These are phyloP conservation scores for Umbelopsis sp. DNA, from an alignment of 371 early-diverging fungal genomes.

Conservation along the genomic window DNA sequence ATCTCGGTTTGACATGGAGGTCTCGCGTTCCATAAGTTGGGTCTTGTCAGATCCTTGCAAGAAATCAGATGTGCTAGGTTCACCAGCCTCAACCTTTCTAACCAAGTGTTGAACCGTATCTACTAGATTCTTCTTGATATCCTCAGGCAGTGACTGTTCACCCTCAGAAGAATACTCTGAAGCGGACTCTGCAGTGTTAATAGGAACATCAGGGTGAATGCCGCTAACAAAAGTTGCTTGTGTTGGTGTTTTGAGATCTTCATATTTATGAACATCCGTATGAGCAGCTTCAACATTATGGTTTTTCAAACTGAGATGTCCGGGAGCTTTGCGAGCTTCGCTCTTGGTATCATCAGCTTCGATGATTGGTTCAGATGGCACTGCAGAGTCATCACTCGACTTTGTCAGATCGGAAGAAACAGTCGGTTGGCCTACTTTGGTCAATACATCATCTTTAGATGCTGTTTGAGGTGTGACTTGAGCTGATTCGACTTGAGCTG, in stretches of 20 bases:
- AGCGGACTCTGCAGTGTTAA: not conserved
- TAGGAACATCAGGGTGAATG: not conserved
- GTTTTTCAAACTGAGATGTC: not conserved
- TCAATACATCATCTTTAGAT: not conserved
- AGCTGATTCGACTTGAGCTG: too few species aligned
- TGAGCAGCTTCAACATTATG: not conserved
- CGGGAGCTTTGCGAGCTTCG: not conserved
- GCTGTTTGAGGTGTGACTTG: too few species aligned
- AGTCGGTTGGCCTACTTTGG: too few species aligned
- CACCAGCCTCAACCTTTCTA: not conserved
- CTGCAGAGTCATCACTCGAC: too few species aligned
- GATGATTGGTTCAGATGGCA: too few species aligned
- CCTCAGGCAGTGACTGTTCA: not conserved
- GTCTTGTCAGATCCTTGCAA: not conserved
- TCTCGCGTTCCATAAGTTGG: not conserved
- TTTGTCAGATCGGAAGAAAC: too few species aligned
- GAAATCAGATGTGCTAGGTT: not conserved
- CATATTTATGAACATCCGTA: not conserved
- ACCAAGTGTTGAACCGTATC: not conserved
- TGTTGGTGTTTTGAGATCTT: conserved; percentile 8
- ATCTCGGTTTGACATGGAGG: not conserved
- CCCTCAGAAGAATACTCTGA: not conserved
- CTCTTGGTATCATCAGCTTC: not conserved
- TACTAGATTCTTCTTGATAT: not conserved
- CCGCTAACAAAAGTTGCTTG: not conserved